Conservation (phyloP, 768 basidiomycete species). For the Boletus patriciae region DNA sequence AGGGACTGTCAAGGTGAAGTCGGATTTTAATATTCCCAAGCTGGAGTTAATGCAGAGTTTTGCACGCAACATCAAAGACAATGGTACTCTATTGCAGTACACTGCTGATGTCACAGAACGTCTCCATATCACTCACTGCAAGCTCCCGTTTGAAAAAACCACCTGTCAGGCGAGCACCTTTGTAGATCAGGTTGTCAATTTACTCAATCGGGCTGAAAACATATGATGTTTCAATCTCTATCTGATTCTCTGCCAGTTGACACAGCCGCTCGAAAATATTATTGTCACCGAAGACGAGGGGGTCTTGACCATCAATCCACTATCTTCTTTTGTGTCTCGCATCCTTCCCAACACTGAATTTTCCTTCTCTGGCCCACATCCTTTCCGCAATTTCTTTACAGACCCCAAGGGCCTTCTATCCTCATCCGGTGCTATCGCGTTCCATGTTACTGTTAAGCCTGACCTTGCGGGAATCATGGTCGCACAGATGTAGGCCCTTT, state of each 20-base stretch:
- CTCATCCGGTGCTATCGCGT: background rate
- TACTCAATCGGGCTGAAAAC: conserved; percentile 35
- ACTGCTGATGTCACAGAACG: conserved; percentile 30
- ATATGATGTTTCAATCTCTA: conserved; percentile 29
- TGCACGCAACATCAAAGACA: conserved; percentile 4
- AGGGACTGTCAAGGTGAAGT: background rate
- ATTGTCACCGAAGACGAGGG: background rate
- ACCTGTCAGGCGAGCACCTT: conserved; percentile 27
- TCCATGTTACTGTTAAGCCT: too few relatives aligned
- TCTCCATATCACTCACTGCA: conserved; percentile 30
- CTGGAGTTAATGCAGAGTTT: conserved; percentile 13
- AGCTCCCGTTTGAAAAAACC: conserved; percentile 27
- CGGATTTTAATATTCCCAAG: conserved; percentile 5
- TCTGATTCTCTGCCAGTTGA: background rate
- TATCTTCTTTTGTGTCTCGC: background rate
- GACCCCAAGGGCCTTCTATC: background rate
- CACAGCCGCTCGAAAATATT: background rate
- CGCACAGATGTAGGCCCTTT: too few relatives aligned
- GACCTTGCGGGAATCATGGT: too few relatives aligned
- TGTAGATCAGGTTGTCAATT: conserved; percentile 35
- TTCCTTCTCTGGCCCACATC: background rate
- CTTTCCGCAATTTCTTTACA: background rate
- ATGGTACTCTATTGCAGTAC: conserved; percentile 33
- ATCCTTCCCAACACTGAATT: background rate
- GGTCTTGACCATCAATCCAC: background rate